Evolutionary conservation across 2,329 filamentous ascomycete species (phyloP).

Genomic region (Sporothrix schenckii): DNA sequence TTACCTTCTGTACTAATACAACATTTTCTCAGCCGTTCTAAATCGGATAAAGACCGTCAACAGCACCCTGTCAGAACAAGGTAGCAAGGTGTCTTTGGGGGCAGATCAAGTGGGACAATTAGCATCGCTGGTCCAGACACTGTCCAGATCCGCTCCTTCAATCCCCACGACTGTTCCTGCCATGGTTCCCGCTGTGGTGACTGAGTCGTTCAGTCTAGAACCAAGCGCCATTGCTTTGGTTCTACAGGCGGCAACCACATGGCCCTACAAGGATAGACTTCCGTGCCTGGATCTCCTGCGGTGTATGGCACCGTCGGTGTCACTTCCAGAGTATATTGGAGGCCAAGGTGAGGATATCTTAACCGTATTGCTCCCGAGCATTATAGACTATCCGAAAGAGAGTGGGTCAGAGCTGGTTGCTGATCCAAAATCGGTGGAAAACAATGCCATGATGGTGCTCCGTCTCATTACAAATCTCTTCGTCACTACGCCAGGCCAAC

Average conservation of each 20-base stretch:
- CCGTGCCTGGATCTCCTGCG: constrained; percentile 86
- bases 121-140: constrained; percentile 60
- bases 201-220: constrained; percentile 40
- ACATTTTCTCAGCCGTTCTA: constrained; percentile 26
- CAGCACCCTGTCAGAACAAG: constrained; percentile 18
- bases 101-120: constrained; percentile 66
- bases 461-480: constrained; percentile 85
- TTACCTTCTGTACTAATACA: constrained; percentile 20
- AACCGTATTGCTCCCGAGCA: constrained; percentile 49
- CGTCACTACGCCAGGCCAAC: constrained; percentile 69
- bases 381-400: constrained; percentile 38
- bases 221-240: constrained; percentile 61
- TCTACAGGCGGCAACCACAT: constrained; percentile 72
- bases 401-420: constrained; percentile 50
- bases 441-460: constrained; percentile 84
- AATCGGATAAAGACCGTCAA: constrained; percentile 35
- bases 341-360: constrained; percentile 62
- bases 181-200: constrained; percentile 45
- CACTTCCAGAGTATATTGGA: constrained; percentile 64
- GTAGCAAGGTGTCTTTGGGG: constrained; percentile 64
- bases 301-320: constrained; percentile 71
- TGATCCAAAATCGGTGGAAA: constrained; percentile 65
- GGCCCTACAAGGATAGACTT: constrained; percentile 79
- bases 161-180: constrained; percentile 39
- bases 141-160: constrained; percentile 52